Conservation (phyloP, 148 eudicot genomes). For the Arctostaphylos glauca region DNA sequence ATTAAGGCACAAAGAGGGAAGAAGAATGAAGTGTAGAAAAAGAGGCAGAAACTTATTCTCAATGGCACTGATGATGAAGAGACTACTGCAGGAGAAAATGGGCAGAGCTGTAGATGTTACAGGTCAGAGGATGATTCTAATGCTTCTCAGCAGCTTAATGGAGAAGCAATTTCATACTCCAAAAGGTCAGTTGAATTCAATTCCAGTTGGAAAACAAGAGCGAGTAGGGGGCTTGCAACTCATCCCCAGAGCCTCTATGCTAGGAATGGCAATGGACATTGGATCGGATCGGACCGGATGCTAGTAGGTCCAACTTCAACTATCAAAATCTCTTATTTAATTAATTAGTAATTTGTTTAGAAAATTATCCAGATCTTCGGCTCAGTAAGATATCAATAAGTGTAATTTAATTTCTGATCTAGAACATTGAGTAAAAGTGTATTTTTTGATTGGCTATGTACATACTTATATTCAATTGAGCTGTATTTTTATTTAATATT, state of each 20-base stretch:
- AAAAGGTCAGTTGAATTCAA: constrained; percentile 16
- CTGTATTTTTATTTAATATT: too few species aligned
- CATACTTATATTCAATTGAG: too few species aligned
- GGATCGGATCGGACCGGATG: too few species aligned
- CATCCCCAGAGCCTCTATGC: constrained; percentile 69
- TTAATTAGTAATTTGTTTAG: too few species aligned
- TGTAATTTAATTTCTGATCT: too few species aligned
- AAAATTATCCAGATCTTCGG: too few species aligned
- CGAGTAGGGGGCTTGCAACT: constrained; percentile 52
- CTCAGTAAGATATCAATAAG: too few species aligned
- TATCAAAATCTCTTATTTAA: too few species aligned
- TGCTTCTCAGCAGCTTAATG: constrained; percentile 29
- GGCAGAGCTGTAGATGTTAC: constrained; percentile 18
- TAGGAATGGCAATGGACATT: constrained; percentile 36
- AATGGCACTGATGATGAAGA: constrained; percentile 15
- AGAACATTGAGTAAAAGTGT: too few species aligned
- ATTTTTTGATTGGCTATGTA: too few species aligned
- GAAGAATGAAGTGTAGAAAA: constrained; percentile 12
- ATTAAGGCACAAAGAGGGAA: constrained; percentile 24
- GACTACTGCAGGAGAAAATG: constrained; percentile 11
- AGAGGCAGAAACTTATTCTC: constrained; percentile 18
- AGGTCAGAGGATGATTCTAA: constrained; percentile 43
- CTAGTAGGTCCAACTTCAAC: too few species aligned
- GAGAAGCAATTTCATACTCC: constrained; percentile 17
- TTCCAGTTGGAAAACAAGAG: constrained; percentile 43